A percentile compares a stretch with the other conserved stretches of the same genome.
These are phyloP conservation scores for Linum trigynum DNA, from an alignment of 345 rosid genomes.

Conservation along the genomic window DNA sequence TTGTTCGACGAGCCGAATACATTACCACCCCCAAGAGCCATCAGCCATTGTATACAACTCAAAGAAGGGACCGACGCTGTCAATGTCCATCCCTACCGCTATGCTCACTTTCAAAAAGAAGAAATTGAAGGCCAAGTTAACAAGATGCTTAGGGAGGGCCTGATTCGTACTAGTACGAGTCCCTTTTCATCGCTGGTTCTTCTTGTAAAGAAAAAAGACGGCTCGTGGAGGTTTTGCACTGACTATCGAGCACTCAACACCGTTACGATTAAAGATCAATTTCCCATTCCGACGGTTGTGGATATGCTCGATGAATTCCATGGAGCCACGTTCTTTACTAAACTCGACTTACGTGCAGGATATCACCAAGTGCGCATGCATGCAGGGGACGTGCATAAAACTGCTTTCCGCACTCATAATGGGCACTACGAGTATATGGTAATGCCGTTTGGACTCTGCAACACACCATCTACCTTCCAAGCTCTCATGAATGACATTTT, in stretches of 20 bases:
- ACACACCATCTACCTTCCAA: no score
- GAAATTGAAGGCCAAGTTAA: slow-evolving; percentile 7
- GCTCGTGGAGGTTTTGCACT: no score
- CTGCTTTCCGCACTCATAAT: no score
- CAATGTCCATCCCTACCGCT: slow-evolving; percentile 2
- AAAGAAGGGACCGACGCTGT: slow-evolving; percentile 2
- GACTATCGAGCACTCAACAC: no score
- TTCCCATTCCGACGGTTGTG: no score
- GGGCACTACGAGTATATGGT: neutral
- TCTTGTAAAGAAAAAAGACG: neutral
- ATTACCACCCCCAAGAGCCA: neutral
- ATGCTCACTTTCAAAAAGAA: neutral
- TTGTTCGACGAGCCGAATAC: neutral
- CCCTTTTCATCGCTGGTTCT: slow-evolving; percentile 2
- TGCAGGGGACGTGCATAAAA: no score
- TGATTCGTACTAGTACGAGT: neutral
- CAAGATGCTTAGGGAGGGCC: slow-evolving; percentile 1
- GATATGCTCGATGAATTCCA: no score
- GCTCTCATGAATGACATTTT: no score
- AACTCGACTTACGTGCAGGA: no score
- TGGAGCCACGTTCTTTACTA: no score
- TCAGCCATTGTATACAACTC: neutral
- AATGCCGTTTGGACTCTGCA: no score
- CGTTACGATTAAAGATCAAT: no score
- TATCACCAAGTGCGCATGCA: slow-evolving; percentile 6